These are phyloP conservation scores for Zanthoxylum bungeanum DNA, from an alignment of 345 rosid genomes.

Conservation along the genomic window DNA sequence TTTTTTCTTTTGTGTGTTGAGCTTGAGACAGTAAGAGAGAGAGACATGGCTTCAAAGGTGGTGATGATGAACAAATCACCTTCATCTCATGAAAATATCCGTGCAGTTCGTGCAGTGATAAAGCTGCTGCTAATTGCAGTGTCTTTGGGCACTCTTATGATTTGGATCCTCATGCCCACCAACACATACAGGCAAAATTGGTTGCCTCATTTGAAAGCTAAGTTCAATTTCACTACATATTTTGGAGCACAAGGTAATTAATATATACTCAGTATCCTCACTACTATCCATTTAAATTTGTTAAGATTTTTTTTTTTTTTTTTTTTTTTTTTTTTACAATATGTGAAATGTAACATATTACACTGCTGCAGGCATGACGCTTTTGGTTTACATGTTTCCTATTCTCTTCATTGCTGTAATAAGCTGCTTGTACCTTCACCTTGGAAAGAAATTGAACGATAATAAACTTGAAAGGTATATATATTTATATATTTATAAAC, in stretches of 20 bases:
- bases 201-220: conserved; percentile 34
- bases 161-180: conserved; percentile 75
- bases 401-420: conserved; percentile 51
- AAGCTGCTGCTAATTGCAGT: conserved; percentile 34
- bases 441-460: conserved; percentile 29
- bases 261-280: no score
- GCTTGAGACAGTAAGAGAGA: neutral
- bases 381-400: conserved; percentile 56
- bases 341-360: neutral
- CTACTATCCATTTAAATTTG: no score
- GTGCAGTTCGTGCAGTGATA: conserved; percentile 25
- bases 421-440: conserved; percentile 59
- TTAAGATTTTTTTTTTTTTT: no score
- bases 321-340: no score
- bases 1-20: no score
- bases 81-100: neutral
- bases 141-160: conserved; percentile 47
- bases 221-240: conserved; percentile 38
- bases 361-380: conserved; percentile 39
- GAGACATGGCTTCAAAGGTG: conserved; percentile 10
- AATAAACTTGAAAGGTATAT: conserved; percentile 25
- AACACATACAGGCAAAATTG: conserved; percentile 39
- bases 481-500: neutral
- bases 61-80: neutral
- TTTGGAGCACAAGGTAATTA: conserved; percentile 69